A percentile compares a stretch with the other conserved stretches of the same genome.
phyloP scores from a whole-genome alignment of 768 basidiomycete genomes.

The Leccinum broughii region DNA sequence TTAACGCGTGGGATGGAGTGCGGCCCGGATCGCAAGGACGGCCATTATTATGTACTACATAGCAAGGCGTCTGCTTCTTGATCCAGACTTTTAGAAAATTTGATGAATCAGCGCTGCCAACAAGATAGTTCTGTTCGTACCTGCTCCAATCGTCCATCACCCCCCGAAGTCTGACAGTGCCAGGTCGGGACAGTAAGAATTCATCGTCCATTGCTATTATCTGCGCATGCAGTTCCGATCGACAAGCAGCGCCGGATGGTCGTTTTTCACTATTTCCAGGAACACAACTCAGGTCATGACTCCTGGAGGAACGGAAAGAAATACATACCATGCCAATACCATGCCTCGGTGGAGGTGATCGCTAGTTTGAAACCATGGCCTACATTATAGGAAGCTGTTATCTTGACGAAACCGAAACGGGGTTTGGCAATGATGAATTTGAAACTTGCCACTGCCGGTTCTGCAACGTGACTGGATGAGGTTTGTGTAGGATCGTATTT shows the following conservation, averaged over 20 bases:
- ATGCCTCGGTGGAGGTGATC: neutral
- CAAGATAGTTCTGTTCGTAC: neutral
- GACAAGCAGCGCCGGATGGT: neutral
- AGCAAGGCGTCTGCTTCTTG: neutral
- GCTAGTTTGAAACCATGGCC: neutral
- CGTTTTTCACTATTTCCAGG: neutral
- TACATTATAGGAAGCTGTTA: neutral
- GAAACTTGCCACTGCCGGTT: neutral
- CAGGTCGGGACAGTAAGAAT: too few relatives aligned
- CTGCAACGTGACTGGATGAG: neutral
- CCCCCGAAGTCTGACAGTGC: neutral
- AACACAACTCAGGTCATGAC: neutral
- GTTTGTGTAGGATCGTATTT: too few relatives aligned
- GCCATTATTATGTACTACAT: too few relatives aligned
- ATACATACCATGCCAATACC: neutral
- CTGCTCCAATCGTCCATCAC: neutral
- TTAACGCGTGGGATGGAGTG: too few relatives aligned
- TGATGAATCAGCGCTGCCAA: neutral
- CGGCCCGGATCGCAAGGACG: too few relatives aligned
- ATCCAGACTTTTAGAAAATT: neutral
- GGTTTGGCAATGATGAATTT: neutral
- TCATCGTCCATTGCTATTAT: neutral
- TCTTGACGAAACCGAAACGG: neutral
- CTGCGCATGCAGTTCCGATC: neutral
- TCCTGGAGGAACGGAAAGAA: neutral